Base-by-base conservation (phyloP, 345 rosid species). In the Stellera chamaejasme region DNA sequence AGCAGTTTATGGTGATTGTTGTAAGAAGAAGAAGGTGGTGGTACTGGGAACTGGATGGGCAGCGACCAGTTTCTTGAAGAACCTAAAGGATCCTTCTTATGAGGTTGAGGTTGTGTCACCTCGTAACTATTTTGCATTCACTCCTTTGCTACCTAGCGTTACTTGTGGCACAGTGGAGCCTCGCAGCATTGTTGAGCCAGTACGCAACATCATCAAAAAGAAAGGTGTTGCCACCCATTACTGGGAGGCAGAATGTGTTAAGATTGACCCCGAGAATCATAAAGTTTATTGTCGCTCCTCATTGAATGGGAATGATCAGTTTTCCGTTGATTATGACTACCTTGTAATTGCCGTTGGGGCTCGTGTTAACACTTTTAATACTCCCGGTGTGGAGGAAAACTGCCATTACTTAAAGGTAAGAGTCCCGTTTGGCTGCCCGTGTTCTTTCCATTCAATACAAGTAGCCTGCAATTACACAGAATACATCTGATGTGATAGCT, bases 21-120 rank as follows among this genome's bases (percentile, higher is more conserved):
- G 23, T 19, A 82, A 26, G 83, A 87, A 77, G 72, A 90, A 87
- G 81, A 87, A 78, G 72, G 87, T 90, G 63, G 90, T 90, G 66
- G 82, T 90, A 7, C 87, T 90, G 11, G 97, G 97, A 49, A 90
- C 95, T 54, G 97, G 97, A 13, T 90, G 97, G 97, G 95, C 95
- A 3, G 95, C 90, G 58, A 84, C 95, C 2, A 82, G 88, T 67
- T 87, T 90, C 75, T 63, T 87, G 74, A 84, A 77, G 82, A 82
- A 73, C 51, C 60, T 90, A 42, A 61, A 82, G 59, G 62, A 70
- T 62, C 69, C 92, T 13, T 56, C 66, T 0, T 90, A 87, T 36
- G 95, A 90, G 60, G 83, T 90, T 72, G 92, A 82, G 72, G 76
- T 90, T 65, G 72, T 90, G 52, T 90, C 97, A 0, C 97, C 97